phyloP scores from a whole-genome alignment of 2,329 filamentous ascomycete genomes.

The Cordyceps javanica region DNA sequence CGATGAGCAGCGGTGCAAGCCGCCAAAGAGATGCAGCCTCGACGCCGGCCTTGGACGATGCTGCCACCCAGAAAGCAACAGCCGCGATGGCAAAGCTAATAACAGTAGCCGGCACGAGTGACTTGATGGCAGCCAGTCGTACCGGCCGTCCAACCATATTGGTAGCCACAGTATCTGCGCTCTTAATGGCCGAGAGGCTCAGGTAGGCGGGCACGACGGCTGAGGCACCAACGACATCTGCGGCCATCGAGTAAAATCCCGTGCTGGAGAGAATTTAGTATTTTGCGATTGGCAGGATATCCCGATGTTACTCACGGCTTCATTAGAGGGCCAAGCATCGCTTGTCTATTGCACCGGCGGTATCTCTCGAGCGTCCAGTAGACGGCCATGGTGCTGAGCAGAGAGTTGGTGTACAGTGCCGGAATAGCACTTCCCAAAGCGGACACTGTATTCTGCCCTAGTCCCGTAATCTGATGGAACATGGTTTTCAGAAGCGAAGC shows the following conservation, averaged over 20 bases:
- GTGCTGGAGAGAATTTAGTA: background rate
- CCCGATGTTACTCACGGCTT: background rate
- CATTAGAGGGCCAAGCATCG: background rate
- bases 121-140: background rate
- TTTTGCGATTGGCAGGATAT: no score
- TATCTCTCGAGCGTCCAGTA: constrained; percentile 5
- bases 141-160: constrained; percentile 1
- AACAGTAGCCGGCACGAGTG: background rate
- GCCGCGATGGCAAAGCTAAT: background rate
- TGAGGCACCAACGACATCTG: background rate
- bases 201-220: background rate
- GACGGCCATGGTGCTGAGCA: background rate
- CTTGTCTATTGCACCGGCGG: constrained; percentile 1
- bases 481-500: background rate
- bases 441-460: background rate
- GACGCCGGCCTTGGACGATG: background rate
- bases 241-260: background rate
- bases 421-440: background rate
- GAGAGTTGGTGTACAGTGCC: background rate
- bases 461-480: background rate
- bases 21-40: background rate
- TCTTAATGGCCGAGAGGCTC: background rate
- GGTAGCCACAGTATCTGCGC: background rate
- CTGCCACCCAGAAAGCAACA: background rate
- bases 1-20: background rate